Base-by-base conservation (phyloP, 257 asterid genomes). In the Nicotiana tabacum region DNA sequence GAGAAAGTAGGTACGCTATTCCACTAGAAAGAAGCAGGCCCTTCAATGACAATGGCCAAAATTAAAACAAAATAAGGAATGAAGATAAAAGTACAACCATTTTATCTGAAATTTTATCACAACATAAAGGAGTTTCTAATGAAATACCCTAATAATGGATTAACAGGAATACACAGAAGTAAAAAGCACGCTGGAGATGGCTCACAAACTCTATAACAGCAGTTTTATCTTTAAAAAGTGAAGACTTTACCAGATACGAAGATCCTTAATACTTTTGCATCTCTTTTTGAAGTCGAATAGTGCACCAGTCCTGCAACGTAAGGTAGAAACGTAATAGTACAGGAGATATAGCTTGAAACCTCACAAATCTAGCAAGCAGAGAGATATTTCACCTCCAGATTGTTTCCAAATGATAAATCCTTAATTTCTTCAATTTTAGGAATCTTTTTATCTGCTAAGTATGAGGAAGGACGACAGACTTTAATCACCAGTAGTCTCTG, bases 401-500 rank as follows among this genome's bases (percentile, higher is more conserved):
- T 24, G 62, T 74, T 72, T 72, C 2, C 62, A 74, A 24, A 46
- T 24, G 62, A 74, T 2, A 74, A 30, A 27, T 15, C 64, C 46
- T 74, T 27, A 69, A 39, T 72, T 72, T n/a, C 7, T 61, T 9
- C 27, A 51, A 51, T 74, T 1, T 16, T 24, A 74, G 46, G 9
- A 61, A 51, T 51, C 43, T 74, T 27, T 74, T 61, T 15, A 29
- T 48, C 64, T 51, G 4, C 58, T 27, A 27, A 7, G 64, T 51
- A 51, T 51, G 32, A 0, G 62, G 9, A 74, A 74, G 16, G 64
- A 27, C 29, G 6, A 27, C 9, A 2, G 4, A 51, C 43, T 51
- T 51, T 15, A 65, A 82, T 88, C 89, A 89, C 95, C 95, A 91
- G 80, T 82, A 78, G 86, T 92, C 94, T 76, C 89, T 83, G 88